These are phyloP conservation scores for Chloris gayana DNA, from an alignment of 176 grass and related monocot species.

Conservation along the genomic window DNA sequence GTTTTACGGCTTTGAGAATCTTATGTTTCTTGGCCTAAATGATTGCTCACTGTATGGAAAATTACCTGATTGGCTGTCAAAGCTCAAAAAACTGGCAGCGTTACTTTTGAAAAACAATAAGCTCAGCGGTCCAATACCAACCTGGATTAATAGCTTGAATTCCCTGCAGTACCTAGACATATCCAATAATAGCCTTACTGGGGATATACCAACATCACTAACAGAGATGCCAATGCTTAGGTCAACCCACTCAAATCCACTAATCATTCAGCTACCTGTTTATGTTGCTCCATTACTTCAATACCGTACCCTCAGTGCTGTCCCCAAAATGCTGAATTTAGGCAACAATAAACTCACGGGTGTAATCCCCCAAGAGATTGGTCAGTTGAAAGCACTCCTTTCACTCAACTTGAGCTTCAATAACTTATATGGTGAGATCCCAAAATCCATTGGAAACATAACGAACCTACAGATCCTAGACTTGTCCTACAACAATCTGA, in stretches of 20 bases:
- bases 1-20: constrained; percentile 40
- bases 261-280: constrained; percentile 26
- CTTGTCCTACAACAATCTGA: constrained; percentile 40
- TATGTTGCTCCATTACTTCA: constrained; percentile 20
- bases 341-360: constrained; percentile 41
- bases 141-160: constrained; percentile 41
- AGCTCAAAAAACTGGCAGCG: constrained; percentile 29
- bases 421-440: constrained; percentile 36
- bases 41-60: constrained; percentile 24
- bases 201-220: constrained; percentile 37
- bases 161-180: constrained; percentile 43
- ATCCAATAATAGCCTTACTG: constrained; percentile 47
- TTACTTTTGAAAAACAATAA: constrained; percentile 33
- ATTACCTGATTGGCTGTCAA: constrained; percentile 40
- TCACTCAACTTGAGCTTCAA: constrained; percentile 51
- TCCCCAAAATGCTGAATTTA: constrained; percentile 42
- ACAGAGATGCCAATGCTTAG: constrained; percentile 41
- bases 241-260: constrained; percentile 21
- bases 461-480: constrained; percentile 30
- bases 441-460: constrained; percentile 26
- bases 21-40: constrained; percentile 30
- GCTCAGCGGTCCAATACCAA: constrained; percentile 43
- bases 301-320: not conserved
- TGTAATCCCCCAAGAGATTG: constrained; percentile 31
- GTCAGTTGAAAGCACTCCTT: constrained; percentile 34